Conservation (phyloP, 495 filamentous ascomycete genomes). For the Aspergillus bertholletiae region DNA sequence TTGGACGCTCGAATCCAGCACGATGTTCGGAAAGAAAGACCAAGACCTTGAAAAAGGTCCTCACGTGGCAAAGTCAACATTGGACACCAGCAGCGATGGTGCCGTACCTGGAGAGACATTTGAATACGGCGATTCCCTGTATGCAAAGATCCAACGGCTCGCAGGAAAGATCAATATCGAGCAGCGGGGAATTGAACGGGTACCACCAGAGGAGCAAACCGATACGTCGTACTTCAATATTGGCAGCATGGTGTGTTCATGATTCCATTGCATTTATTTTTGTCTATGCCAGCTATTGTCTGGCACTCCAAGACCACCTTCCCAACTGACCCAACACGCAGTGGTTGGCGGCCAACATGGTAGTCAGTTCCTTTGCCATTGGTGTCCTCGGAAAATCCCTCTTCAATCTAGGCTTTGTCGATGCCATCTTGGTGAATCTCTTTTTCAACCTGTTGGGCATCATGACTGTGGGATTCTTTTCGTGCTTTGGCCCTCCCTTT, state of each 20-base stretch:
- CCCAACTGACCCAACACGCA: conserved; percentile 35
- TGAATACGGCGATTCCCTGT: conserved; percentile 54
- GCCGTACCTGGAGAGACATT: conserved; percentile 62
- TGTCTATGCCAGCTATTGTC: conserved; percentile 5
- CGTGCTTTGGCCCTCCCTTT: conserved; percentile 72
- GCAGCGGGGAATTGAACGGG: conserved; percentile 76
- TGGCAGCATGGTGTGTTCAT: conserved; percentile 65
- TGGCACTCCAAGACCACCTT: conserved; percentile 8
- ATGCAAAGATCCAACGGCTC: conserved; percentile 66
- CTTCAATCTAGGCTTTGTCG: conserved; percentile 70
- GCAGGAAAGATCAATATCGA: conserved; percentile 71
- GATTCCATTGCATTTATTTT: conserved; percentile 12
- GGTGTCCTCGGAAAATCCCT: conserved; percentile 66
- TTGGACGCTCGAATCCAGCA: background rate
- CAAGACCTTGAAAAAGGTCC: conserved; percentile 41
- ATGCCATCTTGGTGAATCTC: conserved; percentile 70
- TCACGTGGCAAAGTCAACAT: conserved; percentile 33
- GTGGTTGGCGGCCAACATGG: conserved; percentile 86
- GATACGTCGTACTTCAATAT: conserved; percentile 65
- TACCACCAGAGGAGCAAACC: conserved; percentile 68
- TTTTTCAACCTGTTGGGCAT: conserved; percentile 78
- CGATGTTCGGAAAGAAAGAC: conserved; percentile 23
- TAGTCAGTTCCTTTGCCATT: conserved; percentile 77
- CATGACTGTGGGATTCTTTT: conserved; percentile 74
- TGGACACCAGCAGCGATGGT: conserved; percentile 48